Evolutionary conservation across 1,284 basidiomycete species (phyloP).

Genomic region (Austropuccinia psidii): DNA sequence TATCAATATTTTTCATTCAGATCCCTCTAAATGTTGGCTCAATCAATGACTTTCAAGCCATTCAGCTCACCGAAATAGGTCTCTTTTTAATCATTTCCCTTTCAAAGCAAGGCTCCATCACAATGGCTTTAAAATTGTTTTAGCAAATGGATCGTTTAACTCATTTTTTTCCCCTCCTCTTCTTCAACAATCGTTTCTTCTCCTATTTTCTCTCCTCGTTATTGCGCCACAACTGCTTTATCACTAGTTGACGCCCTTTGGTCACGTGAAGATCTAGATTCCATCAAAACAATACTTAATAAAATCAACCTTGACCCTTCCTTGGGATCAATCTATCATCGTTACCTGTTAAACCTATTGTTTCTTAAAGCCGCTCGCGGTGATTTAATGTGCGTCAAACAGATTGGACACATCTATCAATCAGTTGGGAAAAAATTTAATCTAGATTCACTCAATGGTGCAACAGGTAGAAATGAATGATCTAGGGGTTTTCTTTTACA

Average conservation of each 20-base stretch:
- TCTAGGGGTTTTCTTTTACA: constrained; percentile 7
- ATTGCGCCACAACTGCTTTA: neutral
- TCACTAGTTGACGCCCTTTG: constrained; percentile 19
- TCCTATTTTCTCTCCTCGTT: neutral
- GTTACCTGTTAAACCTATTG: constrained; percentile 21
- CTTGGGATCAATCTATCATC: constrained; percentile 14
- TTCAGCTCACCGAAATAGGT: neutral
- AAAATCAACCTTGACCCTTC: neutral
- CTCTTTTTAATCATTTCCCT: constrained; percentile 17
- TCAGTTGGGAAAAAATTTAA: too few relatives aligned
- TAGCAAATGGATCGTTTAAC: constrained; percentile 16
- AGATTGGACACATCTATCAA: neutral
- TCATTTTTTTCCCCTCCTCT: neutral
- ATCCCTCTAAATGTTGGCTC: constrained; percentile 1
- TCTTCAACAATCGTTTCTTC: neutral
- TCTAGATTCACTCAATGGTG: too few relatives aligned
- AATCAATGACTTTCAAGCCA: neutral
- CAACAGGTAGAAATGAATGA: constrained; percentile 16
- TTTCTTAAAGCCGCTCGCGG: constrained; percentile 20
- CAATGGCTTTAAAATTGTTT: constrained; percentile 22
- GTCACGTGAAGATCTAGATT: constrained; percentile 9
- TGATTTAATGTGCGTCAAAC: neutral
- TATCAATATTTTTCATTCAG: constrained; percentile 7
- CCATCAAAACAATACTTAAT: constrained; percentile 12
- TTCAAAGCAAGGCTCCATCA: constrained; percentile 30